Base-by-base conservation (phyloP, 257 asterid species). In the Petunia axillaris region DNA sequence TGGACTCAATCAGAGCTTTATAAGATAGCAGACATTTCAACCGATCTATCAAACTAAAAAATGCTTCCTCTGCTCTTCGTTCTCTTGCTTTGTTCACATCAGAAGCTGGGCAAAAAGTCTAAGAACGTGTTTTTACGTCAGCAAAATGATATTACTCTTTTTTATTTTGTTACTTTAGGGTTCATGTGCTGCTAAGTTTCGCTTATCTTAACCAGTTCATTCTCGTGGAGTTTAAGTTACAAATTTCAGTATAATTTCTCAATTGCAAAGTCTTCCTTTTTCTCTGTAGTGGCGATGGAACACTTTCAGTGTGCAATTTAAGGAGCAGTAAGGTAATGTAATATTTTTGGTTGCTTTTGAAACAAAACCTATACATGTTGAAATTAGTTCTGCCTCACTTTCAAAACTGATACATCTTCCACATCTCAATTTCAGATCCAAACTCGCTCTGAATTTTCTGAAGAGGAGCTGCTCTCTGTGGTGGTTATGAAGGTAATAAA, bases 401-500 rank as follows among this genome's bases (percentile, higher is more conserved):
- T 50, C 35, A 73, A 73, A 73, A 41, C 13, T 50, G 62, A 50
- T 48, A 11, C 78, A 13, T 35, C 25, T 73, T 79, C 62, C 11
- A 14, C 25, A 81, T 57, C 80, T 79, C 7, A 46, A 40, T 78
- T 85, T 80, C 88, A 92, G 98, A 85, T 95, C 79, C 98, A 93
- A 88, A 92, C 92, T 79, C 91, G 88, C 53, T 95, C 99, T 4
- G 98, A 95, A 85, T 95, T 95, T 86, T 92, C 97, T 38, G 99
- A 93, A 88, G 98, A 93, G 71, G 98, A 93, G 81, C 88, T 92
- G 82, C 99, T 95, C n/a, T 93, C 98, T 6, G 94, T 91, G 75
- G 97, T 95, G 81, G 85, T 92, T 80, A 88, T 95, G 98, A 93
- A 93, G 99, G 98, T 95, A 83, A 75, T 88, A 37, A 52, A 37